These are phyloP conservation scores for Phytophthora europaea DNA, from an alignment of 352 stramenopile genomes.

Conservation along the genomic window DNA sequence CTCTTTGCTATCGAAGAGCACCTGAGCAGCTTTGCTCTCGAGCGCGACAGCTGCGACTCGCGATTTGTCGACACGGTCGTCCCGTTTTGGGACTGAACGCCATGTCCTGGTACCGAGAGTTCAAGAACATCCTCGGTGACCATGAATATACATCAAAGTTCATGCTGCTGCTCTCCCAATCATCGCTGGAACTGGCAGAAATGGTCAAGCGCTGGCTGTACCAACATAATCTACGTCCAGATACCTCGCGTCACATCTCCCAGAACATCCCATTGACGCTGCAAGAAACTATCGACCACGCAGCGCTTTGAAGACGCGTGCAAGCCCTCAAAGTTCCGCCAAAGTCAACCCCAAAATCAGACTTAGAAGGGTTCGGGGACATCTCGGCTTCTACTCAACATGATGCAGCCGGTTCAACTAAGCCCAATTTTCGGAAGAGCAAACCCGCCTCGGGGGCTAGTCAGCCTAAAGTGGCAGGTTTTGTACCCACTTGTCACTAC, in stretches of 20 bases:
- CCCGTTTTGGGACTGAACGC: not conserved
- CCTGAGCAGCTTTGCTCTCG: constrained; percentile 3
- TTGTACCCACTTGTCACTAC: not conserved
- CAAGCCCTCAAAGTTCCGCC: constrained; percentile 5
- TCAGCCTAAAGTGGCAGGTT: constrained; percentile 3
- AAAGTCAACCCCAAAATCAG: not conserved
- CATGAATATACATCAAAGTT: not conserved
- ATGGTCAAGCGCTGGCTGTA: not conserved
- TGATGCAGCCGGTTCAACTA: not conserved
- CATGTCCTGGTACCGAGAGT: not conserved
- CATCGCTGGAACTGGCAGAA: constrained; percentile 1
- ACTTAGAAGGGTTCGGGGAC: constrained; percentile 2
- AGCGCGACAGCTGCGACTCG: constrained; percentile 4
- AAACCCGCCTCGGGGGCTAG: constrained; percentile 3
- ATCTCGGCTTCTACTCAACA: not conserved
- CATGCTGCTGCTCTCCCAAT: constrained; percentile 1
- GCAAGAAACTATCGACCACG: constrained; percentile 10
- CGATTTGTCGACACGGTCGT: constrained; percentile 2
- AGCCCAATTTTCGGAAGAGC: not conserved
- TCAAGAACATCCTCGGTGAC: constrained; percentile 1
- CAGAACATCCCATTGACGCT: constrained; percentile 10
- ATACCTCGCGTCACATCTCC: constrained; percentile 13
- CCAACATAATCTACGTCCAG: not conserved
- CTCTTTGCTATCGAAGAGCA: not conserved
- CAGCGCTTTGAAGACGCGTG: constrained; percentile 14